Base-by-base conservation (phyloP, 2,329 filamentous ascomycete genomes). In the Sclerotiophoma versabilis region DNA sequence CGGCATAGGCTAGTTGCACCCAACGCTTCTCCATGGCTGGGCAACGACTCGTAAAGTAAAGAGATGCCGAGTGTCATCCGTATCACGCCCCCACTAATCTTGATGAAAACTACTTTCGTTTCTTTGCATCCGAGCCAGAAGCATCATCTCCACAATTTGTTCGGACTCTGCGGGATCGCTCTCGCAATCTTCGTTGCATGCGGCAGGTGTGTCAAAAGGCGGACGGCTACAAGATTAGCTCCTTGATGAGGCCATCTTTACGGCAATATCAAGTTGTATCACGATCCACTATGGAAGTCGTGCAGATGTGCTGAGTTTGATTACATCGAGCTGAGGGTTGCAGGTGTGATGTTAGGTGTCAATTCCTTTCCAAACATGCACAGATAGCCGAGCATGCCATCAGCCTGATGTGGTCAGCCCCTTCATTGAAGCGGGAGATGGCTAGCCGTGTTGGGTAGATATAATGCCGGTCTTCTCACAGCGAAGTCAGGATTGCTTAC, bases 21-120 rank as follows among this genome's bases (percentile, higher is more conserved):
- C 46, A 54, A 62, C 60, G 57, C 57, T 57, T 54, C 55, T 50
- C 32, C 36, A 52, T 23, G 45, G 39, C 45, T 49, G 34, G 38
- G 44, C 38, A 49, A 44, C 39, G 51, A 54, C 27, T 69, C 62
- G 63, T 66, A 56, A 58, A 54, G 60, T 54, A 54, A 37, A 47
- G 25, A 51, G 50, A 55, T 66, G 68, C 67, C 68, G 67, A 68
- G 62, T 47, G 58, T 60, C 49, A 58, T 63, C 68, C 68, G 65
- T 64, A 66, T 65, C 53, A 66, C 63, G 57, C 60, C 61, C 56
- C 60, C 54, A 52, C 56, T 51, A 54, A 57, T 58, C 60, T 43
- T 59, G 59, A 55, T 49, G 54, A 54, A 54, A 62, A 53, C 51
- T 57, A 59, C 51, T 55, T 54, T 54, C 49, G 48, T 61, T 47